A percentile compares a stretch with the other conserved stretches of the same genome.
Evolutionary conservation across 495 filamentous ascomycete genomes (phyloP).

Genomic region (Hypoxylon cercidicola): DNA sequence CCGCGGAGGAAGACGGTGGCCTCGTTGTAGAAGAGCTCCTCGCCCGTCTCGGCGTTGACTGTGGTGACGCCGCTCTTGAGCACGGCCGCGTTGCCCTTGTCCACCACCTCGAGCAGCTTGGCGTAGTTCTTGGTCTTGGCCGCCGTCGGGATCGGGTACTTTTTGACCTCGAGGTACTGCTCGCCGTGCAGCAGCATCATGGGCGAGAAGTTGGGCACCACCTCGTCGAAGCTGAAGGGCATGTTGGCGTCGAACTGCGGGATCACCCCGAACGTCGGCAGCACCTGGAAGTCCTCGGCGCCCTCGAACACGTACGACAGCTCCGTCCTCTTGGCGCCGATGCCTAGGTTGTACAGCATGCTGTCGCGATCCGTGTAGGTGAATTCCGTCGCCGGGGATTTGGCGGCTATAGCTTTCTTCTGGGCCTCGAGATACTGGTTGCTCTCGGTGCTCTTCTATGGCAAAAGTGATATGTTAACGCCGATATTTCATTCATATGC

Average conservation of each 20-base stretch:
- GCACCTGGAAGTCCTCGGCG: slow-evolving; percentile 86
- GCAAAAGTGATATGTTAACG: slow-evolving; percentile 45
- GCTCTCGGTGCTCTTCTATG: slow-evolving; percentile 48
- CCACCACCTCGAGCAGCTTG: slow-evolving; percentile 91
- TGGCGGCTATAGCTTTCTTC: slow-evolving; percentile 76
- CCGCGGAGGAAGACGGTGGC: slow-evolving; percentile 90
- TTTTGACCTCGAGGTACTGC: slow-evolving; percentile 95
- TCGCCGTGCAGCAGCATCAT: slow-evolving; percentile 99
- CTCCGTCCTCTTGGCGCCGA: slow-evolving; percentile 94
- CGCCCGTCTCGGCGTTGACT: slow-evolving; percentile 79
- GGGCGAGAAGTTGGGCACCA: slow-evolving; percentile 93
- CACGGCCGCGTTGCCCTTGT: slow-evolving; percentile 93
- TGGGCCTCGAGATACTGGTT: slow-evolving; percentile 73
- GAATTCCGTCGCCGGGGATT: slow-evolving; percentile 80
- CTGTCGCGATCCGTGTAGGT: slow-evolving; percentile 85
- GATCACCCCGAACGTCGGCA: slow-evolving; percentile 95
- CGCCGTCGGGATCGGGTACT: slow-evolving; percentile 92
- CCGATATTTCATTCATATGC: slow-evolving; percentile 39
- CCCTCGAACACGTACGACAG: slow-evolving; percentile 89
- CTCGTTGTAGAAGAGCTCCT: slow-evolving; percentile 98
- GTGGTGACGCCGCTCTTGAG: slow-evolving; percentile 83
- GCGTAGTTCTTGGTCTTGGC: slow-evolving; percentile 83
- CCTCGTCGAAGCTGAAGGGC: slow-evolving; percentile 82
- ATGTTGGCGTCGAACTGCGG: slow-evolving; percentile 86
- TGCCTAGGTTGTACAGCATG: slow-evolving; percentile 94